Evolutionary conservation across 2,329 filamentous ascomycete genomes (phyloP).

Genomic region (Calycina herbarum): DNA sequence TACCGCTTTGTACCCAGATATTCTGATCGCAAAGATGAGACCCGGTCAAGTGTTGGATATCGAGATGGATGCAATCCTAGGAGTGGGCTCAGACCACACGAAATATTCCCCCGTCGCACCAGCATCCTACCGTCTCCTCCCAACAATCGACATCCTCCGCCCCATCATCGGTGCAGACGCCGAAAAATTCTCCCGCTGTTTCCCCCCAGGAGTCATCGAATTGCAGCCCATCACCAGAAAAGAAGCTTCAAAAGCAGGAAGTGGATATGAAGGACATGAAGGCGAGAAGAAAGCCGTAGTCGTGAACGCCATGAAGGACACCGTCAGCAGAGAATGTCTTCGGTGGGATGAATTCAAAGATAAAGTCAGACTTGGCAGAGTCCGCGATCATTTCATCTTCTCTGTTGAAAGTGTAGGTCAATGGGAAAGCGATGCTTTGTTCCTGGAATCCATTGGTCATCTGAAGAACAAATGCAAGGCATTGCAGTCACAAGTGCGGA

Average conservation of each 20-base stretch:
- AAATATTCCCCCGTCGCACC: constrained; percentile 98
- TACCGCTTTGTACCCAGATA: constrained; percentile 81
- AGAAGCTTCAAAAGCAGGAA: constrained; percentile 60
- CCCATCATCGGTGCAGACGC: constrained; percentile 88
- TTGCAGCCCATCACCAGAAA: constrained; percentile 69
- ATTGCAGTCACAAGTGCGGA: constrained; percentile 65
- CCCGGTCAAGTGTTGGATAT: constrained; percentile 86
- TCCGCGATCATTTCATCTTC: constrained; percentile 97
- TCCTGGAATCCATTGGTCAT: constrained; percentile 83
- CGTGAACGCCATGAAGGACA: constrained; percentile 85
- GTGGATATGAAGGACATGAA: constrained; percentile 70
- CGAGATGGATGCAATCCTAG: constrained; percentile 92
- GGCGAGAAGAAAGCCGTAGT: constrained; percentile 89
- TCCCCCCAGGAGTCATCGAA: constrained; percentile 83
- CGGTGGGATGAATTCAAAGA: constrained; percentile 90
- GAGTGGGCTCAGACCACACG: constrained; percentile 88
- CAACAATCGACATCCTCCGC: constrained; percentile 77
- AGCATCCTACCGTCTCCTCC: constrained; percentile 87
- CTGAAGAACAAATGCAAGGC: constrained; percentile 81
- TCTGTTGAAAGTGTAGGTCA: constrained; percentile 92
- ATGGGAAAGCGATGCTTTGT: constrained; percentile 90
- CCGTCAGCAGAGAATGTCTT: constrained; percentile 88
- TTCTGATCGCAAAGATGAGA: constrained; percentile 89
- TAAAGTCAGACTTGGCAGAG: constrained; percentile 89
- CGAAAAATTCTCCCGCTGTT: constrained; percentile 85